These are phyloP conservation scores for Corchorus olitorius DNA, from an alignment of 345 rosid species.

Conservation along the genomic window DNA sequence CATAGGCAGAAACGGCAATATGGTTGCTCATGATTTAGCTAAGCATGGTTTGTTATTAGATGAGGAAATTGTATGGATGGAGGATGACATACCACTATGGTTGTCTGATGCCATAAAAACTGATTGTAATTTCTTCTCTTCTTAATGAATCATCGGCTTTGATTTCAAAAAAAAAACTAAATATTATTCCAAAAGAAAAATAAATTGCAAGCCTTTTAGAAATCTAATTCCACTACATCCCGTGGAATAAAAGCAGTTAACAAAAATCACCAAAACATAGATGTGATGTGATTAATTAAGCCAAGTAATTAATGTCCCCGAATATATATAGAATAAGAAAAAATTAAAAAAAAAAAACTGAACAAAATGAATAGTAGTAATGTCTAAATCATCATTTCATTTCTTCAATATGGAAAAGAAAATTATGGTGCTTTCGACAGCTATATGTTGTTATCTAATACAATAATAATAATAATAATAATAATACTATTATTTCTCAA, in stretches of 20 bases:
- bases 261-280: background rate
- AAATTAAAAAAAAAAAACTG: background rate
- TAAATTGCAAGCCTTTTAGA: background rate
- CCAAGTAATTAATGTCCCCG: background rate
- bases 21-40: too few species aligned
- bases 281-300: background rate
- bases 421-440: background rate
- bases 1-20: too few species aligned
- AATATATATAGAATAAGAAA: background rate
- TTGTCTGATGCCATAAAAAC: too few species aligned
- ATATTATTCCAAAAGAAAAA: background rate
- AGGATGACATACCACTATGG: too few species aligned
- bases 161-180: background rate
- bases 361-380: background rate
- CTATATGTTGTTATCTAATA: background rate
- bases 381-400: background rate
- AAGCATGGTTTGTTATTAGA: too few species aligned
- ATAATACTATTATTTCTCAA: too few species aligned
- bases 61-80: too few species aligned
- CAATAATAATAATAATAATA: too few species aligned
- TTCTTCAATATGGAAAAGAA: background rate
- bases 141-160: too few species aligned
- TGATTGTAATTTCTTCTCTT: too few species aligned
- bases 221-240: background rate
- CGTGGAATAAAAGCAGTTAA: background rate